Percentiles rank a stretch among this genome's conserved stretches.
Conservation (phyloP, 2,329 filamentous ascomycete species). For the Elsinoe perseae region DNA sequence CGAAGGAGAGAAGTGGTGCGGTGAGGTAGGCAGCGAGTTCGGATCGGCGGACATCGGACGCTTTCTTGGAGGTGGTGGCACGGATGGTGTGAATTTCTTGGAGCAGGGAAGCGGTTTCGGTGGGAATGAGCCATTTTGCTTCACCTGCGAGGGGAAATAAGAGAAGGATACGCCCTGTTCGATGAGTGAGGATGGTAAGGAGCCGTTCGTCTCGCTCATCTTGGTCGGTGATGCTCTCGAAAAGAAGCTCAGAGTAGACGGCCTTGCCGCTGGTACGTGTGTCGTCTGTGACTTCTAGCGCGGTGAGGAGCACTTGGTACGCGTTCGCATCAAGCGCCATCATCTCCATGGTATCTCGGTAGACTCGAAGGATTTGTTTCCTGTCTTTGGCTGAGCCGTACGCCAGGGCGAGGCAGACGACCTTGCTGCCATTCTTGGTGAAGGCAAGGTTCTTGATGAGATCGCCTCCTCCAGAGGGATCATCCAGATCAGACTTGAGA, state of each 20-base stretch:
- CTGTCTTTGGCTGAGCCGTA: slow-evolving; percentile 86
- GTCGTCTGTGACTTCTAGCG: slow-evolving; percentile 88
- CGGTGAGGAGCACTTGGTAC: slow-evolving; percentile 73
- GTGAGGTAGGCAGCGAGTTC: slow-evolving; percentile 71
- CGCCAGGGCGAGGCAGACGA: slow-evolving; percentile 75
- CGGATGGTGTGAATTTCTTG: slow-evolving; percentile 72
- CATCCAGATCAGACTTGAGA: slow-evolving; percentile 79
- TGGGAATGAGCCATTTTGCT: slow-evolving; percentile 55
- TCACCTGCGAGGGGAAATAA: slow-evolving; percentile 70
- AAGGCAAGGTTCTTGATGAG: slow-evolving; percentile 93
- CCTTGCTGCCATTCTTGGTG: slow-evolving; percentile 75
- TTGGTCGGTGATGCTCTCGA: slow-evolving; percentile 49
- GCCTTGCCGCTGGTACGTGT: slow-evolving; percentile 80
- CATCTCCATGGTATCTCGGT: slow-evolving; percentile 79
- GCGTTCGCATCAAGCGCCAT: slow-evolving; percentile 76
- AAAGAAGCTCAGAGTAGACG: slow-evolving; percentile 79
- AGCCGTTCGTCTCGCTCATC: slow-evolving; percentile 40
- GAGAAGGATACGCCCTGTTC: slow-evolving; percentile 57
- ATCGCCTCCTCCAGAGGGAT: slow-evolving; percentile 60
- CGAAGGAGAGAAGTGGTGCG: slow-evolving; percentile 64
- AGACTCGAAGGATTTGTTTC: slow-evolving; percentile 77
- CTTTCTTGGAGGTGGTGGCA: slow-evolving; percentile 85
- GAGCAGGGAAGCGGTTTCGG: slow-evolving; percentile 59
- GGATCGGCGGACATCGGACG: slow-evolving; percentile 62
- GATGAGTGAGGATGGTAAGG: slow-evolving; percentile 61